A percentile compares a stretch with the other conserved stretches of the same genome.
Conservation (phyloP, 2,329 filamentous ascomycete species). For the Penicillium glabrum region DNA sequence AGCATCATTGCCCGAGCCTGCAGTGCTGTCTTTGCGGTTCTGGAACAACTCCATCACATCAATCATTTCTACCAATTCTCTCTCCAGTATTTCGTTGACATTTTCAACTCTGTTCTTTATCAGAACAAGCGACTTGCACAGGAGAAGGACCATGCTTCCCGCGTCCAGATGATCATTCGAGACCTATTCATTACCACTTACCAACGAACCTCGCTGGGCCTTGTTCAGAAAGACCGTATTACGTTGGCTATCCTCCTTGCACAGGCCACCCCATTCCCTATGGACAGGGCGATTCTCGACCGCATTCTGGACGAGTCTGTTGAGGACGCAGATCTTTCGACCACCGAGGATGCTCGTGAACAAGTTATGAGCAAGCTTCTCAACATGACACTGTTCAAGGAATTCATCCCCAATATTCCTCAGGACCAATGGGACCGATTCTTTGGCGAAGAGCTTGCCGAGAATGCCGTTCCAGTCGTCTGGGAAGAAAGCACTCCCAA, state of each 20-base stretch:
- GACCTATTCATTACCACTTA: slow-evolving; percentile 91
- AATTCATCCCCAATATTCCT: slow-evolving; percentile 63
- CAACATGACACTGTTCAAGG: slow-evolving; percentile 71
- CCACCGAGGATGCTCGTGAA: slow-evolving; percentile 61
- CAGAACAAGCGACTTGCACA: slow-evolving; percentile 71
- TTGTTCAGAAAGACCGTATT: slow-evolving; percentile 91
- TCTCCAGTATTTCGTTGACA: slow-evolving; percentile 94
- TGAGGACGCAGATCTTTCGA: slow-evolving; percentile 76
- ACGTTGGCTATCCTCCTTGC: slow-evolving; percentile 93
- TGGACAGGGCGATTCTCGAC: slow-evolving; percentile 89
- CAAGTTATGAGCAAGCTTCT: slow-evolving; percentile 68
- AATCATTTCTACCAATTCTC: slow-evolving; percentile 99
- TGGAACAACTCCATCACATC: slow-evolving; percentile 96
- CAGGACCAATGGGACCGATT: slow-evolving; percentile 75
- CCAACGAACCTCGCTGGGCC: slow-evolving; percentile 85
- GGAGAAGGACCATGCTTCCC: slow-evolving; percentile 72
- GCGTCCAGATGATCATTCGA: slow-evolving; percentile 85
- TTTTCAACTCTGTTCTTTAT: slow-evolving; percentile 89
- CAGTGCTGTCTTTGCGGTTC: slow-evolving; percentile 93
- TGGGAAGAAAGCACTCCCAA: slow-evolving; percentile 66
- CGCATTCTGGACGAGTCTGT: slow-evolving; percentile 76
- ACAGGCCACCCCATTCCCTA: slow-evolving; percentile 92
- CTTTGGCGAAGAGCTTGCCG: slow-evolving; percentile 79
- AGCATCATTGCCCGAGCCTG: slow-evolving; percentile 89
- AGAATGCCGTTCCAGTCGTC: slow-evolving; percentile 74